Conservation (phyloP, 2,329 filamentous ascomycete species). For the Fusarium sp. region DNA sequence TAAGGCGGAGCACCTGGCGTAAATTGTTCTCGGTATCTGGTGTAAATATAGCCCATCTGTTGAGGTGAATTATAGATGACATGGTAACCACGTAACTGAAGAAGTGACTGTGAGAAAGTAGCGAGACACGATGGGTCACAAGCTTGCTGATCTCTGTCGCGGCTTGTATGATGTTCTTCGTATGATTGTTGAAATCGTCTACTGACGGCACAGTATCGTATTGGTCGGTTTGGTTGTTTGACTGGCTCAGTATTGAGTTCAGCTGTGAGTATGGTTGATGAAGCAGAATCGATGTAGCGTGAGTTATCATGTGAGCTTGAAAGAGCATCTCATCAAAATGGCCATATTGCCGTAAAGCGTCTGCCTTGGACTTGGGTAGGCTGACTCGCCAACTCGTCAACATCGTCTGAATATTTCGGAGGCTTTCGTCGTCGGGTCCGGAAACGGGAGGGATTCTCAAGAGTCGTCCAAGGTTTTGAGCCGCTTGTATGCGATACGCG, state of each 20-base stretch:
- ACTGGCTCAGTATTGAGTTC: constrained; percentile 66
- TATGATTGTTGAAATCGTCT: constrained; percentile 71
- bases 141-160: constrained; percentile 81
- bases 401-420: constrained; percentile 61
- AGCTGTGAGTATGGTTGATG: constrained; percentile 83
- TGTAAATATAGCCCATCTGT: constrained; percentile 76
- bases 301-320: constrained; percentile 83
- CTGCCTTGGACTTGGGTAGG: constrained; percentile 75
- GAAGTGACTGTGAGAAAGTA: constrained; percentile 82
- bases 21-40: constrained; percentile 70
- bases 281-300: constrained; percentile 74
- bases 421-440: constrained; percentile 63
- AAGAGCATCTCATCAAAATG: constrained; percentile 90
- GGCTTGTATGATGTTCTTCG: constrained; percentile 80
- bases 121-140: constrained; percentile 75
- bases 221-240: constrained; percentile 73
- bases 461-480: constrained; percentile 80
- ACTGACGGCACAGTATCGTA: constrained; percentile 61
- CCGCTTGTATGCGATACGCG: constrained; percentile 83
- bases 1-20: constrained; percentile 80
- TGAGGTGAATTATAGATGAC: constrained; percentile 82
- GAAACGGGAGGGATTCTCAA: constrained; percentile 66
- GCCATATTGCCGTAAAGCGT: constrained; percentile 74
- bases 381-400: constrained; percentile 82
- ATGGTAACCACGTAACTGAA: constrained; percentile 84